Evolutionary conservation across 2,329 filamentous ascomycete species (phyloP).

Genomic region (Metarhizium sp.): DNA sequence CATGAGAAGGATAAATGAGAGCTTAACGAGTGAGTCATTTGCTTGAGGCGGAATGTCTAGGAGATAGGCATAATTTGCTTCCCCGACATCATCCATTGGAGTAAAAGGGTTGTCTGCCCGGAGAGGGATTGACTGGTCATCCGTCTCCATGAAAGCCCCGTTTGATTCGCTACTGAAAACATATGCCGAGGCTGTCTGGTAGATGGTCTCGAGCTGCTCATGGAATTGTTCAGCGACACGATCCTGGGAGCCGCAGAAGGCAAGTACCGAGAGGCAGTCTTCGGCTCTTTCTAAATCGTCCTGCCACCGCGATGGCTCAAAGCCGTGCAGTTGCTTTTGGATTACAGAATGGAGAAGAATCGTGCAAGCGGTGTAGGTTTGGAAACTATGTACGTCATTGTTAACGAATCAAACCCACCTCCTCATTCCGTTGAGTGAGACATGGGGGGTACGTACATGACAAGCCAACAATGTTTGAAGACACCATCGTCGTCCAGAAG

Average conservation of each 20-base stretch:
- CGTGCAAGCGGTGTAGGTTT: conserved; percentile 2
- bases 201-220: background rate
- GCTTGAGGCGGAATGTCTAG: background rate
- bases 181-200: background rate
- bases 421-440: background rate
- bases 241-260: conserved; percentile 2
- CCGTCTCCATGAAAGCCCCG: background rate
- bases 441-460: conserved; percentile 2
- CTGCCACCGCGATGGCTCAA: background rate
- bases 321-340: conserved; percentile 5
- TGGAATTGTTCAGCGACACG: conserved; percentile 1
- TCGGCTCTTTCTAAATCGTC: background rate
- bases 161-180: background rate
- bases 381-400: background rate
- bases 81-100: background rate
- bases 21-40: background rate
- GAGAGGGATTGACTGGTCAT: background rate
- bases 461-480: conserved; percentile 7
- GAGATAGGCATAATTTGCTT: background rate
- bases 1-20: background rate
- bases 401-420: background rate
- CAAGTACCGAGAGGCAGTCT: conserved; percentile 3
- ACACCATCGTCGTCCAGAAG: conserved; percentile 3
- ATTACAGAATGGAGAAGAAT: conserved; percentile 4
- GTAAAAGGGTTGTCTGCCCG: background rate